Evolutionary conservation across 306 rosid genomes (phyloP).

Genomic region (Prunus mira): DNA sequence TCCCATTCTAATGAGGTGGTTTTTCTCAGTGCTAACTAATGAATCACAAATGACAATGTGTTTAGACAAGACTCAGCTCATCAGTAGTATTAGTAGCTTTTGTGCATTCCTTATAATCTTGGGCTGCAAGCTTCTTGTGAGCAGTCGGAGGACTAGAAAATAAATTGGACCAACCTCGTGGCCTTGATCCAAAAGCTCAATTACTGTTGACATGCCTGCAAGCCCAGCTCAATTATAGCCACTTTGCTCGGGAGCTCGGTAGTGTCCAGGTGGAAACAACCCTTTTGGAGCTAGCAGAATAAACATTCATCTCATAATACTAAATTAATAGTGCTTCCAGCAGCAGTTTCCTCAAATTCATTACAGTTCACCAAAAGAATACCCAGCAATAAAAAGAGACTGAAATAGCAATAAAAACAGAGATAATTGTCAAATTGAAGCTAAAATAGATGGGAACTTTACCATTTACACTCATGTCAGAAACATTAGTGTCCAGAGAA

Average conservation of each 20-base stretch:
- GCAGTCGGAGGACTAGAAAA: not conserved
- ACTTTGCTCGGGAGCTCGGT: slow-evolving; percentile 92
- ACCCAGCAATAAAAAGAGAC: slow-evolving; percentile 4
- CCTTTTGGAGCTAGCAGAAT: slow-evolving; percentile 83
- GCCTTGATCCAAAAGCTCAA: slow-evolving; percentile 96
- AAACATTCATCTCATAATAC: slow-evolving; percentile 23
- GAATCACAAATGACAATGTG: not conserved
- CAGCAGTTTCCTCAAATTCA: not conserved
- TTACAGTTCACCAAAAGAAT: not conserved
- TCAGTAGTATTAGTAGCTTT: slow-evolving; percentile 50
- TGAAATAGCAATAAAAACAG: not conserved
- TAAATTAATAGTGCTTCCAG: not conserved
- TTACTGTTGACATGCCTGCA: slow-evolving; percentile 30
- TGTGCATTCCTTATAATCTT: slow-evolving; percentile 28
- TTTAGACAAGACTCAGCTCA: slow-evolving; percentile 72
- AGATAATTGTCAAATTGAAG: not conserved
- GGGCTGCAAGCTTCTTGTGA: slow-evolving; percentile 39
- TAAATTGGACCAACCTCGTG: slow-evolving; percentile 67
- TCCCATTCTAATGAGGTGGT: not conserved
- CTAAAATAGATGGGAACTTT: not conserved
- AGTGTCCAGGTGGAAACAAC: slow-evolving; percentile 88
- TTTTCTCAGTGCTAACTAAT: not conserved
- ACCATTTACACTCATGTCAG: slow-evolving; percentile 90
- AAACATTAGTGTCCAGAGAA: slow-evolving; percentile 76
- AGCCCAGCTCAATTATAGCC: slow-evolving; percentile 41